These are phyloP conservation scores for Domatiomyces globalis DNA, from an alignment of 2,329 filamentous ascomycete species.

Conservation along the genomic window DNA sequence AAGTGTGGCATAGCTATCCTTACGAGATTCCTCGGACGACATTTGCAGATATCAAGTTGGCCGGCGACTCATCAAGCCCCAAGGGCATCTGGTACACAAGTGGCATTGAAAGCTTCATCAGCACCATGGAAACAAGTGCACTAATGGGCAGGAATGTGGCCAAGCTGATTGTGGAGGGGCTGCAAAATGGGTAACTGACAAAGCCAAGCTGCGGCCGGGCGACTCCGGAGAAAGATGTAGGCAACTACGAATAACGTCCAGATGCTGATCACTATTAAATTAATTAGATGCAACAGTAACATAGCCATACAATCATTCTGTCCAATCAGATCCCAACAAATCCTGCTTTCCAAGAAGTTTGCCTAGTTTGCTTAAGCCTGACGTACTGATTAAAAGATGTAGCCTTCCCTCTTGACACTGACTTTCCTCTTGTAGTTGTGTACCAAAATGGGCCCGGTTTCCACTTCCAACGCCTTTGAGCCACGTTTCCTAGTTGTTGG, in stretches of 20 bases:
- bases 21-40: constrained; percentile 69
- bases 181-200: constrained; percentile 2
- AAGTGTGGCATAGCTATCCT: constrained; percentile 74
- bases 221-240: no score
- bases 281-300: background rate
- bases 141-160: constrained; percentile 60
- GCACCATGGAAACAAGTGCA: constrained; percentile 92
- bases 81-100: constrained; percentile 41
- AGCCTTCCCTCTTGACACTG: no score
- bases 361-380: background rate
- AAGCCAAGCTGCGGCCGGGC: no score
- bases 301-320: background rate
- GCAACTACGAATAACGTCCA: no score
- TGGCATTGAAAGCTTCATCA: constrained; percentile 82
- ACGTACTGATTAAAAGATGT: no score
- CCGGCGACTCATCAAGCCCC: background rate
- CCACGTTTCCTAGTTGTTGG: constrained; percentile 60
- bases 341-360: background rate
- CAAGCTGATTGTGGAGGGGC: constrained; percentile 39
- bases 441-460: background rate
- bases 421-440: no score
- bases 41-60: constrained; percentile 59
- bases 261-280: no score
- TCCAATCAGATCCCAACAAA: background rate
- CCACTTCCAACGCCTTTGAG: background rate